These are phyloP conservation scores for Spathaspora gorwiae DNA, from an alignment of 805 yeast species.

Conservation along the genomic window DNA sequence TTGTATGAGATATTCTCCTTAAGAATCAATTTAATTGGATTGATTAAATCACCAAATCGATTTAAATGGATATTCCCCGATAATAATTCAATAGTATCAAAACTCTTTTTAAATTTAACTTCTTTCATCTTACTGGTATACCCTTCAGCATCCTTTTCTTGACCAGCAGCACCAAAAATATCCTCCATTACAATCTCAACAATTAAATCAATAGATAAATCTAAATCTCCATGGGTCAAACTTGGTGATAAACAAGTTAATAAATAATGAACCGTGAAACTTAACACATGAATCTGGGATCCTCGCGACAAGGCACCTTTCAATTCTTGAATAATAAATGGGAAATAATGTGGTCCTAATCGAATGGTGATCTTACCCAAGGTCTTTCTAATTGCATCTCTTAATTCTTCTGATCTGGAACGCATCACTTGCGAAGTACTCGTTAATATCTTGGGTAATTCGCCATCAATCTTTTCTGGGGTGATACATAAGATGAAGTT, in stretches of 20 bases:
- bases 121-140: constrained; percentile 83
- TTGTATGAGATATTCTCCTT: constrained; percentile 62
- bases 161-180: constrained; percentile 84
- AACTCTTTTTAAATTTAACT: constrained; percentile 84
- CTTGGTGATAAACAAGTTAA: constrained; percentile 46
- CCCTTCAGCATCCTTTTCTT: constrained; percentile 92
- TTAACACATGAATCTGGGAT: constrained; percentile 87
- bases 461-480: constrained; percentile 47
- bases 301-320: constrained; percentile 71
- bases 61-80: constrained; percentile 59
- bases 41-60: constrained; percentile 52
- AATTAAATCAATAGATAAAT: constrained; percentile 55
- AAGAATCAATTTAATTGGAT: constrained; percentile 63
- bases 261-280: constrained; percentile 78
- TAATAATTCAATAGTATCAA: constrained; percentile 77
- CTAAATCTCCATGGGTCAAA: constrained; percentile 68
- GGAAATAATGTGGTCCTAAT: constrained; percentile 70
- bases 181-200: constrained; percentile 85
- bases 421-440: constrained; percentile 85
- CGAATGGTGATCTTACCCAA: constrained; percentile 58
- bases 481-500: constrained; percentile 61
- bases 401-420: constrained; percentile 76
- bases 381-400: constrained; percentile 80
- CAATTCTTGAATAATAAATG: constrained; percentile 73
- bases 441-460: constrained; percentile 79